Percentiles rank a stretch among this genome's conserved stretches.
Evolutionary conservation across 2,329 filamentous ascomycete species (phyloP).

Genomic region (Colletotrichum paranaense): DNA sequence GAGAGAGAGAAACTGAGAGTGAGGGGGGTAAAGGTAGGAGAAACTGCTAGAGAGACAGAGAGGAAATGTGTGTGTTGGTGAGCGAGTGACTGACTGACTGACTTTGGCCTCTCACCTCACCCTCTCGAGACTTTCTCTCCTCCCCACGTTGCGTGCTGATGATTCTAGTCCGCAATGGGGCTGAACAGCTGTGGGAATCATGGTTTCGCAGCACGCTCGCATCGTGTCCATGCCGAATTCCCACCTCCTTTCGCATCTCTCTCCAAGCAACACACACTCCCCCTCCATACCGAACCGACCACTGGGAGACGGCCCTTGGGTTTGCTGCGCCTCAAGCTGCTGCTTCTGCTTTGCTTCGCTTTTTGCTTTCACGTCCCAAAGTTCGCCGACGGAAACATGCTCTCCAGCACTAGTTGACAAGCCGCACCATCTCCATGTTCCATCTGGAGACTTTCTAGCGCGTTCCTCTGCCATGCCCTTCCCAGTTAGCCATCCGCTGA

Average conservation of each 20-base stretch:
- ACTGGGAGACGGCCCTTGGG: background rate
- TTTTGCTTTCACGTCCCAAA: background rate
- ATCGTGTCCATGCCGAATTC: background rate
- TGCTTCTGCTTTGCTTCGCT: background rate
- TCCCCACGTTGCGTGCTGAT: background rate
- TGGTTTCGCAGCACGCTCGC: background rate
- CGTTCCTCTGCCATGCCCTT: slow-evolving; percentile 25
- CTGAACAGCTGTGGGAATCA: slow-evolving; percentile 9
- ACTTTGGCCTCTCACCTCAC: slow-evolving; percentile 2
- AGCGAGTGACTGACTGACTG: slow-evolving; percentile 5
- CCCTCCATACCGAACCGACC: background rate
- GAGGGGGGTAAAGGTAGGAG: background rate
- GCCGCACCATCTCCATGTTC: background rate
- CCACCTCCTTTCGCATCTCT: background rate
- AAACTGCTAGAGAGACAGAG: background rate
- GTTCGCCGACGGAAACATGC: slow-evolving; percentile 8
- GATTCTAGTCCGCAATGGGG: background rate
- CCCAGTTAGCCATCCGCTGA: slow-evolving; percentile 13
- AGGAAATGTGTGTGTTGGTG: background rate
- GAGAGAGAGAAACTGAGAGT: slow-evolving; percentile 10
- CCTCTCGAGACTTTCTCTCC: slow-evolving; percentile 7
- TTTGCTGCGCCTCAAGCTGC: slow-evolving; percentile 24
- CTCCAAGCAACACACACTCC: background rate
- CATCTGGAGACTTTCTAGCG: slow-evolving; percentile 30
- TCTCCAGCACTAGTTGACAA: background rate